Conservation (phyloP, 192 early-diverging fungal species). For the Chytriomyces sp. region DNA sequence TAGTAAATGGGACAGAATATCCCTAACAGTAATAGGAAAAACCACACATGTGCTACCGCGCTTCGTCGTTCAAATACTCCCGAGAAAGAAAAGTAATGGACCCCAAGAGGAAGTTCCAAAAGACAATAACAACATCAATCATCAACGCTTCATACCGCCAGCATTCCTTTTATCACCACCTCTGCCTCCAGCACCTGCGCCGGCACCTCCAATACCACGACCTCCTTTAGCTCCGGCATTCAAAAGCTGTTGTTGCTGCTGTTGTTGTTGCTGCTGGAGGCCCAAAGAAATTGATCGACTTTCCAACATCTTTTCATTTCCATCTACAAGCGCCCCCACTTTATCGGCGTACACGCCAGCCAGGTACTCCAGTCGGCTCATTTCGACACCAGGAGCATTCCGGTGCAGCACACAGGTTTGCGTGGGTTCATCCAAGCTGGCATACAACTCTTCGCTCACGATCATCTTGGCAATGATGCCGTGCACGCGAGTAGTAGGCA, state of each 20-base stretch:
- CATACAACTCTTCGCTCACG: constrained; percentile 87
- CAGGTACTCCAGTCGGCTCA: constrained; percentile 79
- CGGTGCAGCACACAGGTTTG: constrained; percentile 81
- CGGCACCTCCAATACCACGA: constrained; percentile 21
- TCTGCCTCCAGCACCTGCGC: constrained; percentile 8
- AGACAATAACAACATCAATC: not conserved
- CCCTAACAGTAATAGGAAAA: no score
- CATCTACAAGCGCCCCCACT: constrained; percentile 81
- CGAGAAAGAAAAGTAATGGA: no score
- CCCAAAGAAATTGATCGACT: constrained; percentile 37
- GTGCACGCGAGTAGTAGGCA: constrained; percentile 68
- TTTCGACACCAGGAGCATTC: constrained; percentile 53
- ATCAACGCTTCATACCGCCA: not conserved
- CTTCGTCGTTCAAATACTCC: no score
- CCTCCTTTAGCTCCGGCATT: constrained; percentile 14
- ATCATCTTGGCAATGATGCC: constrained; percentile 92
- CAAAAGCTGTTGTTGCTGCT: constrained; percentile 24
- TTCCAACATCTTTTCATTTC: constrained; percentile 90
- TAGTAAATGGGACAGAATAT: no score
- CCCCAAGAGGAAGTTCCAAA: not conserved
- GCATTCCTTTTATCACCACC: constrained; percentile 12
- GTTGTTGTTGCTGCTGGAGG: constrained; percentile 44
- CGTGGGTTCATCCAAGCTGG: constrained; percentile 83
- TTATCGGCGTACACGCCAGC: constrained; percentile 88
- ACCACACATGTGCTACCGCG: no score